Conservation (phyloP, 208 protist genomes). For the Leishmania braziliensis region DNA sequence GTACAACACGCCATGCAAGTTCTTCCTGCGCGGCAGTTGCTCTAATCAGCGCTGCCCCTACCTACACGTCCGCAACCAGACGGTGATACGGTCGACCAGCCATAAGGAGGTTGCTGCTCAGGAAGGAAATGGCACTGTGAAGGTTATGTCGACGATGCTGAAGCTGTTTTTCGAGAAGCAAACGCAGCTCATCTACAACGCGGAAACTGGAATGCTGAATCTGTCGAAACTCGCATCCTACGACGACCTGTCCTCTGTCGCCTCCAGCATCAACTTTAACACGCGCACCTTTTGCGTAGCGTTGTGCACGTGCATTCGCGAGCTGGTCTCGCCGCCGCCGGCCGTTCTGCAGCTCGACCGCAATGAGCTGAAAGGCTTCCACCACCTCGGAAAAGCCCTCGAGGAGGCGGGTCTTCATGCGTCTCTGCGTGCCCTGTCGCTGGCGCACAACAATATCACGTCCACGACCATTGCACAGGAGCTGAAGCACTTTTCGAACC, state of each 20-base stretch:
- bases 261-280: constrained; percentile 83
- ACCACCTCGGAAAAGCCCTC: constrained; percentile 61
- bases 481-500: constrained; percentile 61
- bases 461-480: constrained; percentile 44
- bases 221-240: constrained; percentile 52
- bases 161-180: constrained; percentile 92
- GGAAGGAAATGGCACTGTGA: constrained; percentile 21
- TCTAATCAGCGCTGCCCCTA: constrained; percentile 75
- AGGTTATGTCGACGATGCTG: constrained; percentile 77
- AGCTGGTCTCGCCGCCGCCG: constrained; percentile 68
- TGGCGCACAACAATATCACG: constrained; percentile 65
- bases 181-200: constrained; percentile 59
- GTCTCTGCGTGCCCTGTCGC: constrained; percentile 61
- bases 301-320: constrained; percentile 69
- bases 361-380: constrained; percentile 66
- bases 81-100: constrained; percentile 17
- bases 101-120: constrained; percentile 16
- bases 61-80: constrained; percentile 66
- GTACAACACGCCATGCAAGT: constrained; percentile 59
- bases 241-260: constrained; percentile 60
- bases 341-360: constrained; percentile 57
- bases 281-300: constrained; percentile 78
- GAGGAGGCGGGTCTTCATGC: constrained; percentile 67
- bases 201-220: constrained; percentile 53
- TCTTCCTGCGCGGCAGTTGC: constrained; percentile 72